phyloP scores from a whole-genome alignment of 2,329 filamentous ascomycete genomes.

The Decorospora gaudefroyi region DNA sequence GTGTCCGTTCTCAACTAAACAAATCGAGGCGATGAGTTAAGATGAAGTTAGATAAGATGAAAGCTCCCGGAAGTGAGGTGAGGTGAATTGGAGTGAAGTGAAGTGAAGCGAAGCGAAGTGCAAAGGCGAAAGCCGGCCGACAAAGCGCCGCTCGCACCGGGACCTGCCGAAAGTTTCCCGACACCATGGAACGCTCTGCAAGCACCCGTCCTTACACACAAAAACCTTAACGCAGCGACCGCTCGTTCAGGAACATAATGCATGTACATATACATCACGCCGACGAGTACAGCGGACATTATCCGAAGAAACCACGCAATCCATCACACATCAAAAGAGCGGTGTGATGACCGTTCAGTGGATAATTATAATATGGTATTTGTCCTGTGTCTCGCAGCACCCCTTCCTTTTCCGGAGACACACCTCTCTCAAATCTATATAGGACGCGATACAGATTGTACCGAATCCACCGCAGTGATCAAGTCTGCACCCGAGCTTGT shows the following conservation, averaged over 20 bases:
- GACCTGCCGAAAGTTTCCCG: slow-evolving; percentile 15
- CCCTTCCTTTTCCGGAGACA: too few relatives aligned
- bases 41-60: neutral
- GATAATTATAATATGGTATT: slow-evolving; percentile 5
- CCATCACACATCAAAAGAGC: neutral
- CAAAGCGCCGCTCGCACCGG: slow-evolving; percentile 3
- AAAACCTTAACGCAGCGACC: slow-evolving; percentile 40
- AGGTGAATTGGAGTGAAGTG: too few relatives aligned
- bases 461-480: too few relatives aligned
- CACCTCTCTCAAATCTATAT: too few relatives aligned
- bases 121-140: slow-evolving; percentile 1
- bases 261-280: slow-evolving; percentile 21
- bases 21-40: too few relatives aligned
- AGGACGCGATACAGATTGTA: too few relatives aligned
- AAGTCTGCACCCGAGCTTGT: too few relatives aligned
- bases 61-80: neutral
- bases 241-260: slow-evolving; percentile 33
- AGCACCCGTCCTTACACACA: slow-evolving; percentile 22
- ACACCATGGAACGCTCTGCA: slow-evolving; percentile 19
- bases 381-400: neutral
- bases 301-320: slow-evolving; percentile 7
- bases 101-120: slow-evolving; percentile 7
- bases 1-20: too few relatives aligned
- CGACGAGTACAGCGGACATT: slow-evolving; percentile 17
- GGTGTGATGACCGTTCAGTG: too few relatives aligned